Evolutionary conservation across 179 eudicot genomes (phyloP), one percentile per base, ranked within the genome.

Genomic region (Patellifolia procumbens): DNA sequence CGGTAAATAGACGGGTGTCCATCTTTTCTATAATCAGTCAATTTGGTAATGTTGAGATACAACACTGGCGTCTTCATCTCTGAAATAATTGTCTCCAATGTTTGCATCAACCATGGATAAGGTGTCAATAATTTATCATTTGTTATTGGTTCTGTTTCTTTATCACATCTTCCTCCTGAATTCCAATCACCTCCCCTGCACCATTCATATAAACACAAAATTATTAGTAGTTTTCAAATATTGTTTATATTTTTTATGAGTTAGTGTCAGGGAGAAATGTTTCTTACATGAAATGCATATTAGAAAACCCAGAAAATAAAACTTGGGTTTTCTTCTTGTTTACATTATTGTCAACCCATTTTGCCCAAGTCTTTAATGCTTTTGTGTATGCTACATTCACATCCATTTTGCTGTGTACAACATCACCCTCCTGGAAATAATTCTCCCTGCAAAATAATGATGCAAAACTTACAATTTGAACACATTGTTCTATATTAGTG

Each of bases 121-220:
- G 78, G 78, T 28, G 78, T 58, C 16, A 91, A 73, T 37, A 79
- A 76, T 3, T 80, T 84, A 8, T 83, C 83, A 45, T 87, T 78
- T 22, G 76, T 83, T 35, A 89, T 87, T 20, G 92, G 96, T 66
- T 72, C 51, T 15, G 83, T 85, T 76, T 91, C 92, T 0, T 81
- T 78, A n/a, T 86, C 79, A 72, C 96, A 91, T 1, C 13, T 68
- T 7, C 96, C 96, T 1, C 91, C 92, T 12, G 91, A 76, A 52
- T 91, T 85, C 96, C 96, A 91, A 42, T 85, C 83, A 3, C 92
- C 91, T 42, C 92, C 91, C 45, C 94, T 90, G 80, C 71, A 75
- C 2, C 45, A 22, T n/a, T 2, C 22, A 52, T 15, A 2, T 2
- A 62, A 31, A 16, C 20, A 74, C 29, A 77, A 70, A 48, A 48